phyloP scores from a whole-genome alignment of 1,284 basidiomycete species.

The Somion occarium region DNA sequence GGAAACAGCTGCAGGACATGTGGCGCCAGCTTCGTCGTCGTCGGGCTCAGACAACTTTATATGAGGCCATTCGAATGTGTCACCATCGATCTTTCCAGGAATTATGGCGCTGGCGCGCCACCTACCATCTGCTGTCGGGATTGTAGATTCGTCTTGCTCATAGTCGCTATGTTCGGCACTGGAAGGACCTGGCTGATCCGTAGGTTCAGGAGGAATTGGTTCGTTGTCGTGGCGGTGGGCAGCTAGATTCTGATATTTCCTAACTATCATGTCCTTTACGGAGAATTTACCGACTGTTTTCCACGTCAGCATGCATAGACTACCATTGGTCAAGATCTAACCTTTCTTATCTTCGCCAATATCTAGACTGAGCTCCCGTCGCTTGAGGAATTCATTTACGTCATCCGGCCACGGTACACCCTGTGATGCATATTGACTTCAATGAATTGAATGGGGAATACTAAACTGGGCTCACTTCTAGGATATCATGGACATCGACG shows the following conservation, averaged over 20 bases:
- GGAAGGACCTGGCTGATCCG: neutral
- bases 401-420: neutral
- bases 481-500: neutral
- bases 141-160: no score
- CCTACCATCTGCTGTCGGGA: neutral
- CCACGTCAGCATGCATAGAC: neutral
- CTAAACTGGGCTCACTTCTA: neutral
- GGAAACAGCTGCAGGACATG: slow-evolving; percentile 3
- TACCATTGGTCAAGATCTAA: neutral
- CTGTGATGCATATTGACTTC: no score
- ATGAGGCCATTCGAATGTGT: slow-evolving; percentile 5
- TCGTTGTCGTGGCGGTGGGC: neutral
- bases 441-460: no score
- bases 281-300: neutral
- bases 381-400: no score
- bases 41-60: slow-evolving; percentile 3
- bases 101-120: neutral
- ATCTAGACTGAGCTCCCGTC: no score
- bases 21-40: neutral
- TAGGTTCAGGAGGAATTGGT: neutral
- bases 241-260: neutral
- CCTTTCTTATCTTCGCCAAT: no score
- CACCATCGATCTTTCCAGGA: neutral
- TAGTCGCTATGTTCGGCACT: no score
- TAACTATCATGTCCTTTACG: neutral